Conservation (phyloP, 495 filamentous ascomycete genomes). For the Hypomontagnella monticulosa region DNA sequence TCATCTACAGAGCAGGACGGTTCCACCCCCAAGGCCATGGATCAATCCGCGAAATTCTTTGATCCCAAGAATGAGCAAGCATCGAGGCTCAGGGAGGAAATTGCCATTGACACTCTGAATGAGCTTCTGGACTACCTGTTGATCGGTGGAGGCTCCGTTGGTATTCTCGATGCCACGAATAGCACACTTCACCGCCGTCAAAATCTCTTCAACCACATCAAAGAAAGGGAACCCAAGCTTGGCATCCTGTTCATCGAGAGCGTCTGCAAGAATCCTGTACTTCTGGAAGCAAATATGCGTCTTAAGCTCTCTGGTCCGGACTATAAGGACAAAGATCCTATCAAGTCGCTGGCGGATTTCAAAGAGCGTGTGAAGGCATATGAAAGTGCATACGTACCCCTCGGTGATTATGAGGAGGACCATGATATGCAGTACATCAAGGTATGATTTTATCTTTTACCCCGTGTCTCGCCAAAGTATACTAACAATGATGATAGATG, state of each 20-base stretch:
- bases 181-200: slow-evolving; percentile 88
- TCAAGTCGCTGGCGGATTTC: slow-evolving; percentile 85
- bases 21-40: slow-evolving; percentile 63
- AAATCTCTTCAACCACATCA: slow-evolving; percentile 82
- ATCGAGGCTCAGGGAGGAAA: slow-evolving; percentile 84
- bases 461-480: not conserved
- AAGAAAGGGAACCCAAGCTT: slow-evolving; percentile 82
- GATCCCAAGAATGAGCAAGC: slow-evolving; percentile 88
- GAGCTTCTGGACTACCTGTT: slow-evolving; percentile 91
- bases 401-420: slow-evolving; percentile 91
- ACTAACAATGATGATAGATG: slow-evolving; percentile 66
- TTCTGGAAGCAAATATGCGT: slow-evolving; percentile 97
- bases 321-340: slow-evolving; percentile 91
- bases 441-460: slow-evolving; percentile 47
- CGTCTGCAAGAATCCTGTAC: slow-evolving; percentile 81
- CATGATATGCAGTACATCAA: slow-evolving; percentile 90
- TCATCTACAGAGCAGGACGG: slow-evolving; percentile 20
- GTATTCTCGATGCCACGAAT: slow-evolving; percentile 98
- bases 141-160: slow-evolving; percentile 84
- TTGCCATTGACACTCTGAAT: slow-evolving; percentile 90
- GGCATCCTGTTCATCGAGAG: slow-evolving; percentile 95
- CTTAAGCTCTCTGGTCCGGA: slow-evolving; percentile 97
- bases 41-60: slow-evolving; percentile 94
- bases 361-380: slow-evolving; percentile 93
- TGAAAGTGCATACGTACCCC: slow-evolving; percentile 87